Conservation (phyloP, 2,329 filamentous ascomycete species). For the Chaetomiaceae sp. region DNA sequence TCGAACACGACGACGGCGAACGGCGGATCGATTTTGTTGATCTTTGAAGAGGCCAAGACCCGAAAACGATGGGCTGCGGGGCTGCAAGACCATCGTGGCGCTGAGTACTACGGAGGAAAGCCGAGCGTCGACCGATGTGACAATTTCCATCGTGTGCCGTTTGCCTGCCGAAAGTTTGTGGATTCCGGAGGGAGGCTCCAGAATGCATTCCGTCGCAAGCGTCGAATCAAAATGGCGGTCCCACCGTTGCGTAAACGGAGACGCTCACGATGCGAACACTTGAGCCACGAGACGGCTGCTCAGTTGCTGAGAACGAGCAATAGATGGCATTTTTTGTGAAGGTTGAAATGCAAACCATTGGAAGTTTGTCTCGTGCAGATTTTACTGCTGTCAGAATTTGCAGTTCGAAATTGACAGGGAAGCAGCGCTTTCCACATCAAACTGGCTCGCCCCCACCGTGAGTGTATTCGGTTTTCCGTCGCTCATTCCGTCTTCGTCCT, state of each 20-base stretch:
- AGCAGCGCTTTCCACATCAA: background rate
- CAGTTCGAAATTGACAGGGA: background rate
- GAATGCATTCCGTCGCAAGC: too few species aligned
- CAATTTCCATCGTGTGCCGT: background rate
- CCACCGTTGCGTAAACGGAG: constrained; percentile 10
- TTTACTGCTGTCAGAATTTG: too few species aligned
- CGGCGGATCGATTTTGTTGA: too few species aligned
- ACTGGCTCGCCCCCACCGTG: background rate
- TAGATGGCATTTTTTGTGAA: background rate
- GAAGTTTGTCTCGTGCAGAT: too few species aligned
- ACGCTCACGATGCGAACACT: too few species aligned
- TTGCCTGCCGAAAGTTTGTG: constrained; percentile 1
- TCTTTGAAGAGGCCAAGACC: background rate
- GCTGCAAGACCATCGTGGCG: too few species aligned
- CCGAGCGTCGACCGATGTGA: background rate
- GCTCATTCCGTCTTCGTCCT: too few species aligned
- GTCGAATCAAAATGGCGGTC: background rate
- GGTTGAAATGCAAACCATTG: too few species aligned
- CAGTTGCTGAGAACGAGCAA: background rate
- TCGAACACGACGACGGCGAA: too few species aligned
- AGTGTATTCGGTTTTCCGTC: too few species aligned
- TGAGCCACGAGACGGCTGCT: background rate
- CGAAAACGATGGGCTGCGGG: background rate
- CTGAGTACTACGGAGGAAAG: too few species aligned
- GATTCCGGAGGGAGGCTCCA: constrained; percentile 2